These are phyloP conservation scores for Colletotrichum tropicicola DNA, from an alignment of 2,329 filamentous ascomycete species.

Conservation along the genomic window DNA sequence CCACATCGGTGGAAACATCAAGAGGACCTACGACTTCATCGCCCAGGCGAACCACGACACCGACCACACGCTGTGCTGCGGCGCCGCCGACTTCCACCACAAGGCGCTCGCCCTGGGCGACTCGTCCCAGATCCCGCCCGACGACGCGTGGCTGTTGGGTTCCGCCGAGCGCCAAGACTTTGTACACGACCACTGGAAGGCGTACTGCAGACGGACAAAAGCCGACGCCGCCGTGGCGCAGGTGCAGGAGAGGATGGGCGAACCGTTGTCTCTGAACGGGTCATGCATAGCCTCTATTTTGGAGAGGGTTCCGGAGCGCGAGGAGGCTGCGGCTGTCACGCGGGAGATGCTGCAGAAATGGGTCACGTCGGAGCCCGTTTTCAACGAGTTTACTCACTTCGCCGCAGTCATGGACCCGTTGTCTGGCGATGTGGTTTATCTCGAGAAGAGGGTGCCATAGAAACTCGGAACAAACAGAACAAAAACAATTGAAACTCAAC, in stretches of 20 bases:
- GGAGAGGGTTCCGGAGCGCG: rapidly evolving
- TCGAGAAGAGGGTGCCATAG: neutral
- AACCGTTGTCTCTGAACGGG: neutral
- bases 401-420: conserved; percentile 64
- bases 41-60: conserved; percentile 65
- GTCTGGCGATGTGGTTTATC: neutral
- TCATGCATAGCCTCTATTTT: neutral
- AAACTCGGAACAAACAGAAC: neutral
- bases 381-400: conserved; percentile 68
- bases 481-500: neutral
- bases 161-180: conserved; percentile 35
- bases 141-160: neutral
- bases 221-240: conserved; percentile 9
- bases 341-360: conserved; percentile 50
- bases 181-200: conserved; percentile 39
- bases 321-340: conserved; percentile 30
- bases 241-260: conserved; percentile 31
- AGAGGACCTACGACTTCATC: conserved; percentile 58
- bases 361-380: conserved; percentile 60
- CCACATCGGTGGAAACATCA: conserved; percentile 50
- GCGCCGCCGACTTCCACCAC: neutral
- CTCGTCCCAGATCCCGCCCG: neutral
- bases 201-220: conserved; percentile 26
- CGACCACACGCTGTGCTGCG: conserved; percentile 12
- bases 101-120: neutral